A percentile compares a stretch with the other conserved stretches of the same genome.
phyloP scores from a whole-genome alignment of 1,139 yeast genomes.

The Diutina catenulata region DNA sequence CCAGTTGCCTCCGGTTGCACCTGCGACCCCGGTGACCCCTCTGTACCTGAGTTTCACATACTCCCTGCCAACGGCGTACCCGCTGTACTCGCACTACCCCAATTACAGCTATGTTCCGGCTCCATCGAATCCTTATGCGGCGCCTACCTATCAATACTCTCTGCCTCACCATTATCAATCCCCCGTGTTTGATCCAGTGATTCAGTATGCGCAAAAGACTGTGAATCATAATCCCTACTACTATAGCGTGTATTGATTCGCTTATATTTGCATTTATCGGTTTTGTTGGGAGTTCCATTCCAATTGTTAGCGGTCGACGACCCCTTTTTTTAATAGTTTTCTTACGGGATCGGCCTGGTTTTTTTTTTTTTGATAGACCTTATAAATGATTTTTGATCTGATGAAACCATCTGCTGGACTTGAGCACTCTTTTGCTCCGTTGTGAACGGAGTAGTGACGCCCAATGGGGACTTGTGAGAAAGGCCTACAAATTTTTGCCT shows the following conservation, averaged over 20 bases:
- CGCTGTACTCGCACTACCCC: not conserved
- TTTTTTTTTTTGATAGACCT: too few relatives aligned
- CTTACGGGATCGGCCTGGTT: too few relatives aligned
- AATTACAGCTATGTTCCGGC: not conserved
- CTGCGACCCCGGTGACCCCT: conserved; percentile 2
- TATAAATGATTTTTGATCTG: too few relatives aligned
- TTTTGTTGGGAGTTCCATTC: too few relatives aligned
- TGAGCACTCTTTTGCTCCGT: too few relatives aligned
- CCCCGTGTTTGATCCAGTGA: conserved; percentile 5
- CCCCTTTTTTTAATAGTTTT: too few relatives aligned
- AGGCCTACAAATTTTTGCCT: too few relatives aligned
- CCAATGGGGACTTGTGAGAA: too few relatives aligned
- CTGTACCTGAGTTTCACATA: not conserved
- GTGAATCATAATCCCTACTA: conserved; percentile 2
- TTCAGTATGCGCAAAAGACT: conserved; percentile 3
- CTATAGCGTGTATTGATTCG: not conserved
- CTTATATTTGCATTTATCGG: too few relatives aligned
- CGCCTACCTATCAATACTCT: not conserved
- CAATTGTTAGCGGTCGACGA: too few relatives aligned
- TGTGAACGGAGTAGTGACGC: too few relatives aligned
- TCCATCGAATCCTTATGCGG: not conserved
- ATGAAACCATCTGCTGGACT: too few relatives aligned
- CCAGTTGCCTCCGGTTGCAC: not conserved
- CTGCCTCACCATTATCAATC: conserved; percentile 5
- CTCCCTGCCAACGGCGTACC: conserved; percentile 2